Conservation (phyloP, 1,284 basidiomycete species). For the Coniferiporia sulphurascens region DNA sequence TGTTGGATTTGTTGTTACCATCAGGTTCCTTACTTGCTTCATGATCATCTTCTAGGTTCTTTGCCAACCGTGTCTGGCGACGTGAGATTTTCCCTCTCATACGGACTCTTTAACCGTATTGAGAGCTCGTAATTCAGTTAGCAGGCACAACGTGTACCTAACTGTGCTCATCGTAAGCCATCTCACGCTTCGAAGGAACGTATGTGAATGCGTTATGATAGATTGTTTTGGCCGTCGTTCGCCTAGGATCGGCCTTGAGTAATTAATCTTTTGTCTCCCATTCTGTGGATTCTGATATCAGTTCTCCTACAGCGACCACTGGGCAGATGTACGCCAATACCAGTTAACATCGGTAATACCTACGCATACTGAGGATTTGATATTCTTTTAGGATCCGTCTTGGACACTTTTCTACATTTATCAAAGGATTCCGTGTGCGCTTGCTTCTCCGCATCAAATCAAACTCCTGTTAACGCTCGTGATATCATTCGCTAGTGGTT, state of each 20-base stretch:
- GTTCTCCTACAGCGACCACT: slow-evolving; percentile 13
- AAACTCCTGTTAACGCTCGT: not conserved
- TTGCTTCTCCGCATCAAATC: no score
- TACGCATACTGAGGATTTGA: not conserved
- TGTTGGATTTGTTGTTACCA: not conserved
- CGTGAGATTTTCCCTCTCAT: not conserved
- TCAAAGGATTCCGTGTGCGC: slow-evolving; percentile 16
- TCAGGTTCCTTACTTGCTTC: not conserved
- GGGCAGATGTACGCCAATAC: slow-evolving; percentile 7
- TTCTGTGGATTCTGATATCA: not conserved
- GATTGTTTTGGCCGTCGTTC: slow-evolving; percentile 9
- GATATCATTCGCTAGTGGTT: slow-evolving; percentile 9
- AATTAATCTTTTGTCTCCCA: not conserved
- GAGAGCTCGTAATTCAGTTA: slow-evolving; percentile 6
- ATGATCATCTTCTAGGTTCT: slow-evolving; percentile 7
- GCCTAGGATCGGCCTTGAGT: slow-evolving; percentile 16
- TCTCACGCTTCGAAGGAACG: not conserved
- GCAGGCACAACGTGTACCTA: slow-evolving; percentile 11
- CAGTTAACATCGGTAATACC: not conserved
- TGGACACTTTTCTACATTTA: slow-evolving; percentile 11
- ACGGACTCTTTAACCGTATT: not conserved
- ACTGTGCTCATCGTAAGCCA: slow-evolving; percentile 11
- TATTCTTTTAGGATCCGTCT: slow-evolving; percentile 11
- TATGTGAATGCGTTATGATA: not conserved
- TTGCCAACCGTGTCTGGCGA: slow-evolving; percentile 17